Evolutionary conservation across 192 early-diverging fungal genomes (phyloP).

Genomic region (Podila epicladia): DNA sequence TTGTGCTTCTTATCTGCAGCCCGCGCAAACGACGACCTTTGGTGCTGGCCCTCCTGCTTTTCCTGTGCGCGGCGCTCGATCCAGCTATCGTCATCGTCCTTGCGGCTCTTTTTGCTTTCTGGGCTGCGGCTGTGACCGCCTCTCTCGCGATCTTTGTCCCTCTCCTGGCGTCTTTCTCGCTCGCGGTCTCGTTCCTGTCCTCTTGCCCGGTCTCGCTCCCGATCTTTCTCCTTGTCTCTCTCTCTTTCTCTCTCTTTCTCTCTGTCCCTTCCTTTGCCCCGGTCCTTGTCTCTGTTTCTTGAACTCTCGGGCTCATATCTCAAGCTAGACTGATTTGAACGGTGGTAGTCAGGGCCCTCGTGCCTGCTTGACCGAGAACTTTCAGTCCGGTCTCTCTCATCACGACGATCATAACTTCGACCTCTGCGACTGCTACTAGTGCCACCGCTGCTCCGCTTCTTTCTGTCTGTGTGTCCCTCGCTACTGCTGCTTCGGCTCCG

Average conservation of each 20-base stretch:
- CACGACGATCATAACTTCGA: not conserved
- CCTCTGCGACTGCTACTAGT: not conserved
- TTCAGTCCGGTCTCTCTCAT: not conserved
- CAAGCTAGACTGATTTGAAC: not conserved
- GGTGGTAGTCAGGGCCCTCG: not conserved
- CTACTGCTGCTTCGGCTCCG: not conserved
- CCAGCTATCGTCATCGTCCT: not conserved
- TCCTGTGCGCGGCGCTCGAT: not conserved
- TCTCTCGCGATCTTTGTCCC: not conserved
- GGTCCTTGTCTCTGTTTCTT: conserved; percentile 7
- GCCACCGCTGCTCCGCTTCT: not conserved
- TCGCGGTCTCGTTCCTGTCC: conserved; percentile 7
- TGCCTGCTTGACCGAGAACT: not conserved
- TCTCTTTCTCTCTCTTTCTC: not conserved
- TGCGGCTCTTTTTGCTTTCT: not conserved
- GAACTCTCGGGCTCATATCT: not conserved
- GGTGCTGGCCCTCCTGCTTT: not conserved
- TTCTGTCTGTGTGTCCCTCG: not conserved
- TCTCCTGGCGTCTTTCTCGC: not conserved
- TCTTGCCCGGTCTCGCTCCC: not conserved
- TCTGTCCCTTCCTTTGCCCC: not conserved
- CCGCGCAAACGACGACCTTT: not conserved
- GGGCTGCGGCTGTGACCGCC: not conserved
- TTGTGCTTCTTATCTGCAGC: conserved; percentile 8
- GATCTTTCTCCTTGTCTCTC: conserved; percentile 2